Evolutionary conservation across 2,329 filamentous ascomycete species (phyloP).

Genomic region (Arthrobotrys megalospora): DNA sequence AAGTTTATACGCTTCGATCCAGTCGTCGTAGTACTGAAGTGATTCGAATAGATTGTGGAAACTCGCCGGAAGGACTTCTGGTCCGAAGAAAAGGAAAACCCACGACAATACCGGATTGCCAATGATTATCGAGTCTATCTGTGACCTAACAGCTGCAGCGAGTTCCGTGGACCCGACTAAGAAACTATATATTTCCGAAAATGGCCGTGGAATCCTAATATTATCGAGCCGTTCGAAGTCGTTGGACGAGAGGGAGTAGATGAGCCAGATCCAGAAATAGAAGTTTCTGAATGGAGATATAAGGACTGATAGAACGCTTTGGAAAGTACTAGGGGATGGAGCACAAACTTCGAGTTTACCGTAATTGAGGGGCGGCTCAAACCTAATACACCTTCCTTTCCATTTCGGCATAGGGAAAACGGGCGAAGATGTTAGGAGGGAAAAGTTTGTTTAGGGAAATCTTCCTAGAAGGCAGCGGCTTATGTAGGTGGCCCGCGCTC

Average conservation of each 20-base stretch:
- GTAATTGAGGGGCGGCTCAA: constrained; percentile 3
- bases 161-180: constrained; percentile 38
- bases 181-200: constrained; percentile 47
- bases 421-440: not conserved
- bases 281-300: constrained; percentile 32
- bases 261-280: constrained; percentile 52
- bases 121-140: constrained; percentile 5
- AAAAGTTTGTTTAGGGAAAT: constrained; percentile 27
- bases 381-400: constrained; percentile 40
- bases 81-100: constrained; percentile 31
- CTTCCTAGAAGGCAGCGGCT: not conserved
- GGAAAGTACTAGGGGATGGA: constrained; percentile 31
- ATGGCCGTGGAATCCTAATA: constrained; percentile 1
- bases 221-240: constrained; percentile 11
- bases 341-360: constrained; percentile 19
- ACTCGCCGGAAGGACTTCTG: constrained; percentile 24
- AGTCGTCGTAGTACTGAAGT: constrained; percentile 55
- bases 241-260: constrained; percentile 28
- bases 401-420: constrained; percentile 43
- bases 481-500: constrained; percentile 5
- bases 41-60: constrained; percentile 43
- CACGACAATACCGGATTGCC: constrained; percentile 13
- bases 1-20: constrained; percentile 45
- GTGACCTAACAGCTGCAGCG: constrained; percentile 2
- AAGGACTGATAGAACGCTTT: not conserved